Evolutionary conservation across 1,139 yeast genomes (phyloP).

Genomic region (Suhomyces terraborum): DNA sequence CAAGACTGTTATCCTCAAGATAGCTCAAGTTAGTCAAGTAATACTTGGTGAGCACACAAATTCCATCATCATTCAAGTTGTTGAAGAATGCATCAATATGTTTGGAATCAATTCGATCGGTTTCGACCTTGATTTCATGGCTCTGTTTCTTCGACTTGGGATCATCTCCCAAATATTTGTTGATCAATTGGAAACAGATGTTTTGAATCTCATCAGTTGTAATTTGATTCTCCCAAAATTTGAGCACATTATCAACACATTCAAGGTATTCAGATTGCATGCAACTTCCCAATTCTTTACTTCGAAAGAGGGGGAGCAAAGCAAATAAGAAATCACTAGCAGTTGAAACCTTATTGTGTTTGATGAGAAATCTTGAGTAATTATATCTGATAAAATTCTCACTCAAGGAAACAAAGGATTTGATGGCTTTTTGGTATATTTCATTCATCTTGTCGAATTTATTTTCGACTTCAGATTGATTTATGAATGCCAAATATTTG

Average conservation of each 20-base stretch:
- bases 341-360: conserved; percentile 21
- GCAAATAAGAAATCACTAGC: conserved; percentile 35
- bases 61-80: conserved; percentile 32
- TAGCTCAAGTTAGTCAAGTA: conserved; percentile 22
- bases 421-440: conserved; percentile 46
- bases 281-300: conserved; percentile 16
- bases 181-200: conserved; percentile 22
- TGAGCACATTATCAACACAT: conserved; percentile 23
- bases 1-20: not conserved
- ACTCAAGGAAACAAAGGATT: conserved; percentile 47
- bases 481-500: conserved; percentile 50
- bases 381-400: conserved; percentile 40
- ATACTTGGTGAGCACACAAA: conserved; percentile 26
- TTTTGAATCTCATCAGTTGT: conserved; percentile 8
- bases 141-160: not conserved
- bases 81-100: not conserved
- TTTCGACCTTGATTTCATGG: not conserved
- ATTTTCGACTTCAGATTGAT: conserved; percentile 15
- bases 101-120: not conserved
- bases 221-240: conserved; percentile 22
- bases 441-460: conserved; percentile 28
- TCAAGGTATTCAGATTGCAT: conserved; percentile 30
- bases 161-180: conserved; percentile 3
- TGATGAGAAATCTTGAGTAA: conserved; percentile 40
- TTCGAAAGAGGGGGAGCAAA: conserved; percentile 27